Evolutionary conservation across 225 moss, liverwort and hornwort species (phyloP).

Genomic region (Antitrichia curtipendula): DNA sequence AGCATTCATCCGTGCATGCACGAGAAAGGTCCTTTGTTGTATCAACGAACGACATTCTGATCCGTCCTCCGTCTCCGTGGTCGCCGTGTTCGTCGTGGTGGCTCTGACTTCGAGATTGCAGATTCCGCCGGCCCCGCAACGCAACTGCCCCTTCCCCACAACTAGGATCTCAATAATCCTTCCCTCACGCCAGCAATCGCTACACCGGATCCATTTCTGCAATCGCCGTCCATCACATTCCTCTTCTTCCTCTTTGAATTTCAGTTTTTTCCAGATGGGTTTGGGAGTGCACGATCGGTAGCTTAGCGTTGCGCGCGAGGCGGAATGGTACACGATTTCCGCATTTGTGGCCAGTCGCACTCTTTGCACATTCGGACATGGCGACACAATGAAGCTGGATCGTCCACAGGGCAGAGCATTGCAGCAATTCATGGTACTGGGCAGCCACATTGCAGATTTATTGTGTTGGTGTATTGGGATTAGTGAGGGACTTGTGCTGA

Average conservation of each 20-base stretch:
- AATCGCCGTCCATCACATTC: not conserved
- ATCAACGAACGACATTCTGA: not conserved
- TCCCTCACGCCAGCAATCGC: not conserved
- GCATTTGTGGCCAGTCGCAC: not conserved
- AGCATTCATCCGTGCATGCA: not conserved
- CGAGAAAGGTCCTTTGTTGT: too few relatives aligned
- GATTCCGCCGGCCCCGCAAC: not conserved
- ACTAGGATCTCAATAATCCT: not conserved
- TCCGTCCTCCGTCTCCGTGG: too few relatives aligned
- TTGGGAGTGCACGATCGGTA: not conserved
- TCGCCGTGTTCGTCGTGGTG: not conserved
- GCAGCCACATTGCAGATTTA: not conserved
- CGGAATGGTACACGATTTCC: not conserved
- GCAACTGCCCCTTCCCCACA: not conserved
- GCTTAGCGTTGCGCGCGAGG: not conserved
- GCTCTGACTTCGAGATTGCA: not conserved
- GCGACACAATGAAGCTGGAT: not conserved
- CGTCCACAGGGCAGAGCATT: not conserved
- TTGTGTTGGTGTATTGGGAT: not conserved
- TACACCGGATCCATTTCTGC: not conserved
- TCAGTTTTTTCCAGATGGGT: not conserved
- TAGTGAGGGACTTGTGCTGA: not conserved
- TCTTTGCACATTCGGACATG: not conserved
- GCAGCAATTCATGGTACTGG: not conserved
- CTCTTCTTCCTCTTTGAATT: not conserved